Base-by-base conservation (phyloP, 2,329 filamentous ascomycete species). In the Colletotrichum abscissum region DNA sequence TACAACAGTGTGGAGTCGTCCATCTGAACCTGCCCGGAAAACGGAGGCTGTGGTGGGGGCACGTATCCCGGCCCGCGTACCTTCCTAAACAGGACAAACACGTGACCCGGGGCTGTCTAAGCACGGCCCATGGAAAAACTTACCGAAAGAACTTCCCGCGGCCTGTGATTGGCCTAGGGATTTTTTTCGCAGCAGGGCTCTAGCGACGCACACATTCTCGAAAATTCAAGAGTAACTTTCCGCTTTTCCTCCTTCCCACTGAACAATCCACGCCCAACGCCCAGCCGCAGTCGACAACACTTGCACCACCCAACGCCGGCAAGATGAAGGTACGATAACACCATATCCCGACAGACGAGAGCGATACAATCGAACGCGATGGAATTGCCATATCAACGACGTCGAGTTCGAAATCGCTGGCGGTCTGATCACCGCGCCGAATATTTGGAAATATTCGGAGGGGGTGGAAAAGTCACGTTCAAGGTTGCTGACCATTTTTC, bases 291-390 rank as follows among this genome's bases (percentile, higher is more conserved):
- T 83, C 83, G 83, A 84, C 82, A 81, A 83, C 81, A 82, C 81
- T 84, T 84, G 83, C 81, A 84, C 82, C 83, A 84, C 78, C 80
- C 82, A 82, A 81, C 80, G 81, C 84, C 82, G 84, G 83, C 84
- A 86, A 84, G 79, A 86, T 86, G 84, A 86, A 86, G 84, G 84
- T 86, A 84, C 74, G 84, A 69, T 9, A 69, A 7, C 4, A 72
- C 5, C 52, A 33, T 28, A 7, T 52, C 63, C n/a, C 33, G 19
- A 24, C 30, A 57, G 26, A 54, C 56, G 60, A 35, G 58, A 35
- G 58, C 24, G 28, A 56, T 33, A 49, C 46, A 52, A 54, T 26
- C 9, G 33, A 14, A 22, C n/a, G 19, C 24, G 8, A 33, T 55
- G 5, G 28, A 42, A 8, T 9, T 35, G 42, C n/a, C 16, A 28